Percentiles rank a stretch among this genome's conserved stretches.
phyloP scores from a whole-genome alignment of 805 yeast genomes.

The Candida insectalens region DNA sequence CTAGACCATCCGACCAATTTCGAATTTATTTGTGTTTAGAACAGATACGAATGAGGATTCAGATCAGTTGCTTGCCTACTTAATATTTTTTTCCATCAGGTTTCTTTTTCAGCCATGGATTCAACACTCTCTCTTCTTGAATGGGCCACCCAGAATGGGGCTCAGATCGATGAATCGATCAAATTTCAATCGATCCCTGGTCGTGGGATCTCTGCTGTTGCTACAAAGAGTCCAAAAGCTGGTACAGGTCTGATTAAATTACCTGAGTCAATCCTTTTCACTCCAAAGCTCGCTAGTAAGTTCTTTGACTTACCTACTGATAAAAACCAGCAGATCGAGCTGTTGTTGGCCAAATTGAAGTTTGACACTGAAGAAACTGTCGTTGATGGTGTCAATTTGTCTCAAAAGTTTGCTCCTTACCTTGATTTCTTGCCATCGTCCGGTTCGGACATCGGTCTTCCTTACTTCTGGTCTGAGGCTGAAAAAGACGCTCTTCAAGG shows the following conservation, averaged over 20 bases:
- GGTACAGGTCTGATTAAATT: constrained; percentile 23
- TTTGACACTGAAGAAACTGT: constrained; percentile 21
- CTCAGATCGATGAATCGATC: constrained; percentile 24
- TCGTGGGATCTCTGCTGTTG: constrained; percentile 27
- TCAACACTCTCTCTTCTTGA: constrained; percentile 1
- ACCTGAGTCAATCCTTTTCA: constrained; percentile 29
- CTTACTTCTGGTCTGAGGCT: constrained; percentile 52
- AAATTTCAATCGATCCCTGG: constrained; percentile 21
- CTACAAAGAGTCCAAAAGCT: constrained; percentile 7
- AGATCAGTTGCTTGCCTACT: no score
- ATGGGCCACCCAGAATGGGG: constrained; percentile 29
- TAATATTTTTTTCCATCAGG: neutral
- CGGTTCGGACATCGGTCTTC: constrained; percentile 39
- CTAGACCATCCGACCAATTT: constrained; percentile 94
- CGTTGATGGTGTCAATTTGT: constrained; percentile 11
- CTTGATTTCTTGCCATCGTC: constrained; percentile 35
- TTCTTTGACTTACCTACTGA: constrained; percentile 14
- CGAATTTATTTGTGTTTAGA: no score
- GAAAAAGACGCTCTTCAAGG: constrained; percentile 49
- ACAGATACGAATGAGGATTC: no score
- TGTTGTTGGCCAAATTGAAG: constrained; percentile 32
- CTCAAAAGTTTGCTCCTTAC: constrained; percentile 30
- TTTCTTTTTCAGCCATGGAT: neutral
- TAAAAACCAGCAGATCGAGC: constrained; percentile 26
- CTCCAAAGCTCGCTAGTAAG: constrained; percentile 24